These are phyloP conservation scores for Boletus huronensis DNA, from an alignment of 768 basidiomycete species.

Conservation along the genomic window DNA sequence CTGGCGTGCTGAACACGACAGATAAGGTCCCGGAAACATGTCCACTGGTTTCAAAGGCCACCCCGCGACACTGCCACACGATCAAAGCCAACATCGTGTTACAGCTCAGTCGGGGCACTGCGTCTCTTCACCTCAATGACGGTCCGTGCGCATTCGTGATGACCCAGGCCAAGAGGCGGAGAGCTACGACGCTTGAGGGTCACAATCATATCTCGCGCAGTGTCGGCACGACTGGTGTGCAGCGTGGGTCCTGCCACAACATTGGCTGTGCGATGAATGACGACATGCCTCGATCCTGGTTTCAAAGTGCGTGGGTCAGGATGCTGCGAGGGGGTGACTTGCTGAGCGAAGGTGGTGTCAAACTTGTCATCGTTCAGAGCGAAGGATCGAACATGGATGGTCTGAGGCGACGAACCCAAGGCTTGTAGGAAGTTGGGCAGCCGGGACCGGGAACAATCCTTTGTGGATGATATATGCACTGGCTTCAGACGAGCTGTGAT, in stretches of 20 bases:
- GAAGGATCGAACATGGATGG: conserved; percentile 38
- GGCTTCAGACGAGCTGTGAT: conserved; percentile 59
- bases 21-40: background rate
- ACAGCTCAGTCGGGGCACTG: conserved; percentile 62
- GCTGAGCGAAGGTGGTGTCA: conserved; percentile 1
- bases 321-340: conserved; percentile 26
- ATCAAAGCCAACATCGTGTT: conserved; percentile 47
- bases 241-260: conserved; percentile 46
- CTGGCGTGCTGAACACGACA: background rate
- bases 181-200: conserved; percentile 57
- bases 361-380: conserved; percentile 7
- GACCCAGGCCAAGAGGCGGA: conserved; percentile 20
- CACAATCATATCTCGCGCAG: conserved; percentile 61
- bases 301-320: conserved; percentile 39
- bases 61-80: conserved; percentile 59
- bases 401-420: conserved; percentile 14
- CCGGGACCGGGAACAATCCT: conserved; percentile 21
- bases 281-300: conserved; percentile 45
- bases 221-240: conserved; percentile 50
- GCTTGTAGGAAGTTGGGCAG: conserved; percentile 34
- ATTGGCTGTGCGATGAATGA: conserved; percentile 45
- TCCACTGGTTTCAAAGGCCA: conserved; percentile 43
- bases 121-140: conserved; percentile 48
- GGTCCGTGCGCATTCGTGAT: conserved; percentile 17
- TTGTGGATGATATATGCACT: conserved; percentile 17